Conservation (phyloP, 495 filamentous ascomycete species). For the Aspergillus nanangensis region DNA sequence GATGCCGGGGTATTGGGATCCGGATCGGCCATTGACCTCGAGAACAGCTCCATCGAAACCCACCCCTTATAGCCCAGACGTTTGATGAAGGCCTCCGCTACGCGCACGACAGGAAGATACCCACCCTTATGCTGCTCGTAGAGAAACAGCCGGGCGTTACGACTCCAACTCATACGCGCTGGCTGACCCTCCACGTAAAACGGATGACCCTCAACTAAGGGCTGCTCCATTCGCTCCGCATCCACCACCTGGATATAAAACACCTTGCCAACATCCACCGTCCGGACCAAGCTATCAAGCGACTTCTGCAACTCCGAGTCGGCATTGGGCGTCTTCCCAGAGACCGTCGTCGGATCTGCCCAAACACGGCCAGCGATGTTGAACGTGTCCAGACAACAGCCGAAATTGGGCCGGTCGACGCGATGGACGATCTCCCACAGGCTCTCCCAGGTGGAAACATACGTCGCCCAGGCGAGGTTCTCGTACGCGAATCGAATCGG, state of each 20-base stretch:
- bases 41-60: conserved; percentile 67
- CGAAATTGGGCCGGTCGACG: conserved; percentile 66
- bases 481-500: conserved; percentile 65
- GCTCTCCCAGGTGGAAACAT: conserved; percentile 60
- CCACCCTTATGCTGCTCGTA: conserved; percentile 60
- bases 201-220: conserved; percentile 53
- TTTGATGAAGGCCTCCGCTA: conserved; percentile 48
- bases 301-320: conserved; percentile 52
- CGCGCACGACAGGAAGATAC: conserved; percentile 51
- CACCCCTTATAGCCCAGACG: conserved; percentile 61
- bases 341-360: conserved; percentile 54
- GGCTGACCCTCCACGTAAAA: conserved; percentile 61
- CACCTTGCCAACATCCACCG: conserved; percentile 57
- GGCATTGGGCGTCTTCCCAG: conserved; percentile 51
- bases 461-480: conserved; percentile 62
- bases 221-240: conserved; percentile 53
- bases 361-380: conserved; percentile 70
- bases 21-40: conserved; percentile 50
- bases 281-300: conserved; percentile 46
- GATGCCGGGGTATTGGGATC: conserved; percentile 49
- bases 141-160: conserved; percentile 68
- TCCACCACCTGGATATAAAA: conserved; percentile 73
- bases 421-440: conserved; percentile 58
- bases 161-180: conserved; percentile 68
- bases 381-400: conserved; percentile 70